Base-by-base conservation (phyloP, 345 rosid species). In the Acer campestre region DNA sequence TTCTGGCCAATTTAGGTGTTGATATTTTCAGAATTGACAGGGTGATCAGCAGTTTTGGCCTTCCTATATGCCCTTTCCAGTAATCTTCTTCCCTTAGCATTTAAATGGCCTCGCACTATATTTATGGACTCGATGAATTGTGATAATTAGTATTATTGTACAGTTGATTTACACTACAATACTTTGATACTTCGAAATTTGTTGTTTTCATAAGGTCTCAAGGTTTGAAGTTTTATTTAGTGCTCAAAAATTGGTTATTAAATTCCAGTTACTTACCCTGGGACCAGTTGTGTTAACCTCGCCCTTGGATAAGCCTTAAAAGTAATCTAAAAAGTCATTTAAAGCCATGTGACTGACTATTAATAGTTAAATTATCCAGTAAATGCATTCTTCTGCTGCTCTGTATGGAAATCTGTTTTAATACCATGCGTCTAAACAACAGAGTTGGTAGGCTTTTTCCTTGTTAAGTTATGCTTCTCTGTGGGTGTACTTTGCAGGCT, bases 21-120 rank as follows among this genome's bases (percentile, higher is more conserved):
- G 99, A 96, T 80, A 67, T 88, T 81, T 96, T 94, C 92, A 90
- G 97, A 89, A 85, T 96, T 67, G 99, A 96, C 87, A 80, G 84
- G 25, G 88, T 85, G 67, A 89, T 96, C 61, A 84, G 83, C 84
- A 85, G 88, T 79, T 96, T 96, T 48, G 99, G 99, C 88, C 80
- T 96, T 75, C 98, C 99, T 7, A 81, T 94, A 27, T 98, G 99
- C 55, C 99, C 99, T 80, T 92, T 94, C 88, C 92, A 85, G 99
- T 96, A 91, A 92, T 74, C 35, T 55, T 82, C 89, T 84, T 63
- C 62, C 77, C 84, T 78, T 78, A 8, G 46, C 74, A 59, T 59
- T 59, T 59, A 22, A 59, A 62, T 22, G 59, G 17, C 2, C 27
- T 48, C 25, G 27, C 22, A 42, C 27, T 59, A 38, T 48, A 35